Percentiles rank a stretch among this genome's conserved stretches.
These are phyloP conservation scores for Vanrija sp. DNA, from an alignment of 1,284 basidiomycete genomes.

Conservation along the genomic window DNA sequence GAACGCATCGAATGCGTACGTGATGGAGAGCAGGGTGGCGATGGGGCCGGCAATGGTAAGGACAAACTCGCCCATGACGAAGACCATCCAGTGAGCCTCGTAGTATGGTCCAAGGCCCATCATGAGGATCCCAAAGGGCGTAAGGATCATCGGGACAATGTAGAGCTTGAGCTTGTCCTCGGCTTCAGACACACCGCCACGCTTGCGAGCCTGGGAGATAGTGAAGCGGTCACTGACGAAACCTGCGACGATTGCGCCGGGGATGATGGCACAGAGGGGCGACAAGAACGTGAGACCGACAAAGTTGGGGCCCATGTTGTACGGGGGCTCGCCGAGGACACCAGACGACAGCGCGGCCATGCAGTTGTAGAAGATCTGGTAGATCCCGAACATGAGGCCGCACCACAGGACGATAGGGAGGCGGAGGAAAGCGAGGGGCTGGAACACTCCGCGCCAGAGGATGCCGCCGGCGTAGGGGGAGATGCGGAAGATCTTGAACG, in stretches of 20 bases:
- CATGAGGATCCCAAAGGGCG: conserved; percentile 21
- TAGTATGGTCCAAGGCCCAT: conserved; percentile 24
- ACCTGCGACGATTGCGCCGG: conserved; percentile 16
- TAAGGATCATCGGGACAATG: conserved; percentile 12
- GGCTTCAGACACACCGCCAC: conserved; percentile 20
- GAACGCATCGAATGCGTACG: conserved; percentile 19
- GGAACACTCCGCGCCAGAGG: conserved; percentile 16
- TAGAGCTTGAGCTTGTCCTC: conserved; percentile 21
- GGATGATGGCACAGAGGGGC: conserved; percentile 21
- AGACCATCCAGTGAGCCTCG: conserved; percentile 26
- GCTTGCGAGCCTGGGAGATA: conserved; percentile 6
- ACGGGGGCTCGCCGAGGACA: conserved; percentile 18
- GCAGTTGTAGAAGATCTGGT: conserved; percentile 21
- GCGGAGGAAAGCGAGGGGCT: conserved; percentile 12
- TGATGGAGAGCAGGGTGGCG: conserved; percentile 16
- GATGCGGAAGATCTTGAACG: conserved; percentile 1
- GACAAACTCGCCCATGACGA: conserved; percentile 21
- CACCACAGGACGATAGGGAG: conserved; percentile 17
- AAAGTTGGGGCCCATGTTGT: conserved; percentile 20
- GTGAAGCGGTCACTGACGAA: conserved; percentile 11
- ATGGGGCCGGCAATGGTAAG: conserved; percentile 21
- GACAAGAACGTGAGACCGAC: conserved; percentile 24
- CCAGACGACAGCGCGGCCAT: conserved; percentile 21
- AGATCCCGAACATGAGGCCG: conserved; percentile 12
- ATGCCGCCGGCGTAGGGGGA: conserved; percentile 14